Percentiles rank a stretch among this genome's conserved stretches.
Conservation (phyloP, 805 yeast genomes). For the Debaryomyces tyrocola region DNA sequence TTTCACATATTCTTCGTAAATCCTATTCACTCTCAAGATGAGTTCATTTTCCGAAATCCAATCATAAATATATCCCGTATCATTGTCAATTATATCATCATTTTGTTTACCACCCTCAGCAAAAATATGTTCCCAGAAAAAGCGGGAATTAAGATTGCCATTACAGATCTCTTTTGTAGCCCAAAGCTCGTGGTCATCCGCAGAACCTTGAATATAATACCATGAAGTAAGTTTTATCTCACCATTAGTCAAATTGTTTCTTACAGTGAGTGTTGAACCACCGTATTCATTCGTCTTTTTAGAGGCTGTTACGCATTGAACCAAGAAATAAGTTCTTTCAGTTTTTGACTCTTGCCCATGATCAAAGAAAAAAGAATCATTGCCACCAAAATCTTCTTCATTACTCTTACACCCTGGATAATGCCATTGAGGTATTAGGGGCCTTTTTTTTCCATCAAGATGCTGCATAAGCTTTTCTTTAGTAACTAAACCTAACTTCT, state of each 20-base stretch:
- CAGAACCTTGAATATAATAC: conserved; percentile 86
- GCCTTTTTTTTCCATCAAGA: conserved; percentile 28
- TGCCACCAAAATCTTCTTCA: neutral
- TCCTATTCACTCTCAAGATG: conserved; percentile 12
- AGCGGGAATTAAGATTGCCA: conserved; percentile 47
- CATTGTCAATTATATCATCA: conserved; percentile 17
- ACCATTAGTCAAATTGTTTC: conserved; percentile 10
- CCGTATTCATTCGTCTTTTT: conserved; percentile 21
- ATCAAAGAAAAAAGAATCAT: conserved; percentile 4
- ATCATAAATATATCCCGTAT: conserved; percentile 18
- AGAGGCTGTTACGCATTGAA: conserved; percentile 63
- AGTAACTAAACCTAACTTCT: conserved; percentile 39
- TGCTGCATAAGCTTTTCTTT: conserved; percentile 26
- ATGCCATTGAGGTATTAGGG: conserved; percentile 69
- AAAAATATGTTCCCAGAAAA: conserved; percentile 52
- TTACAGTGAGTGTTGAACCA: conserved; percentile 57
- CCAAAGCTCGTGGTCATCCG: conserved; percentile 94
- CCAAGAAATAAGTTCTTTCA: conserved; percentile 26
- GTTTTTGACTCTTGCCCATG: neutral
- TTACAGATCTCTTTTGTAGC: conserved; percentile 38
- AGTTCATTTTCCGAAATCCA: conserved; percentile 26
- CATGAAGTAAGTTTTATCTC: conserved; percentile 11
- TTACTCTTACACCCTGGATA: conserved; percentile 47
- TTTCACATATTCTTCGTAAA: conserved; percentile 5
- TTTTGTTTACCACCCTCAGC: conserved; percentile 1